A percentile compares a stretch with the other conserved stretches of the same genome.
These are phyloP conservation scores for Dendryphion nanum DNA, from an alignment of 2,329 filamentous ascomycete species.

Conservation along the genomic window DNA sequence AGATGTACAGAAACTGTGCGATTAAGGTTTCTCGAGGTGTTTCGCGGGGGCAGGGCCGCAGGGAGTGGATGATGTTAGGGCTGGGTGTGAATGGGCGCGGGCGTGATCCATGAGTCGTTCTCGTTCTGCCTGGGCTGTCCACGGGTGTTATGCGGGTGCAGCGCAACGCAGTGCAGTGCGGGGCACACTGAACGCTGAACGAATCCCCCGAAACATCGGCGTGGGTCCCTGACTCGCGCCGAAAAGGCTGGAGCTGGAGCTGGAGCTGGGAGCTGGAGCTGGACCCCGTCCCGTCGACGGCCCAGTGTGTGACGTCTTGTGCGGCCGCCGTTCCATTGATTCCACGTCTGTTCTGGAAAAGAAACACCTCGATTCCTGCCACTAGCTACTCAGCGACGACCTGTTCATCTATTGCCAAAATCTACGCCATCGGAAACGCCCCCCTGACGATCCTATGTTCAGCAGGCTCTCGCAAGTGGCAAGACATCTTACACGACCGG, in stretches of 20 bases:
- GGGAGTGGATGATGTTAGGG: conserved; percentile 10
- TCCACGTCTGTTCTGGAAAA: conserved; percentile 1
- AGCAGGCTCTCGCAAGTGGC: conserved; percentile 70
- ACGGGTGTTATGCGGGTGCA: no score
- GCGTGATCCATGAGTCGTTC: conserved; percentile 7
- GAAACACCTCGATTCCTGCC: conserved; percentile 12
- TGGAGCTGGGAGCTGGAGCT: no score
- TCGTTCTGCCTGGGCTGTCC: no score
- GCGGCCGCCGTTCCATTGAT: no score
- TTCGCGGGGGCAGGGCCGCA: conserved; percentile 3
- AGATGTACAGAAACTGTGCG: no score
- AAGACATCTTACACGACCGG: conserved; percentile 66
- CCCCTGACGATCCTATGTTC: conserved; percentile 59
- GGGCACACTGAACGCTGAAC: no score
- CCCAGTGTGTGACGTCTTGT: no score
- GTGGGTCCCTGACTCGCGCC: no score
- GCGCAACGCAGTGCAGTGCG: no score
- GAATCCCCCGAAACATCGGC: conserved; percentile 7
- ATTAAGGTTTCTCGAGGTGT: conserved; percentile 3
- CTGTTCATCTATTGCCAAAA: conserved; percentile 1
- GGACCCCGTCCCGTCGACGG: no score
- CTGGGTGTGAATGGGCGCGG: conserved; percentile 8
- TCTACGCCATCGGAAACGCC: background rate
- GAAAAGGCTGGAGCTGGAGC: no score
- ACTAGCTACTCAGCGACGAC: conserved; percentile 19